phyloP scores from a whole-genome alignment of 2,329 filamentous ascomycete species.

The Colletotrichum navitas region DNA sequence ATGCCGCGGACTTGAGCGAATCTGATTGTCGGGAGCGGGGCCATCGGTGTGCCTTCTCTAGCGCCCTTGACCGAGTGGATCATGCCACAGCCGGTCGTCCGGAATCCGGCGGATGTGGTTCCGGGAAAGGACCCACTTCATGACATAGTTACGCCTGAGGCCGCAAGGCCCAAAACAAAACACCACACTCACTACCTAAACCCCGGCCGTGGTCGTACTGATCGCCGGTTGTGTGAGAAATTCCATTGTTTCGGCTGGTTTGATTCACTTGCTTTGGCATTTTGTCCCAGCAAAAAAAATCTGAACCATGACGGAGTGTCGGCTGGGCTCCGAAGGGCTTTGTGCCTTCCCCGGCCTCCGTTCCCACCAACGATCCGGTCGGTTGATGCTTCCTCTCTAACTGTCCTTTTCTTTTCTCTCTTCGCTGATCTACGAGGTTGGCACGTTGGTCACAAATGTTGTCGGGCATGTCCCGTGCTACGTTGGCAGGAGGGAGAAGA shows the following conservation, averaged over 20 bases:
- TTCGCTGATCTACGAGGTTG: neutral
- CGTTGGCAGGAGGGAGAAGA: neutral
- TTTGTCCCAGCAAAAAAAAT: constrained; percentile 8
- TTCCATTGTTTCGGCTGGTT: constrained; percentile 39
- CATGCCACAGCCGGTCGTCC: constrained; percentile 32
- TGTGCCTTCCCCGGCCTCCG: constrained; percentile 15
- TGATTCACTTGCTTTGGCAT: constrained; percentile 29
- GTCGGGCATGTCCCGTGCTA: constrained; percentile 25
- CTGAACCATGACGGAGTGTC: constrained; percentile 13
- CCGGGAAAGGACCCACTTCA: constrained; percentile 10
- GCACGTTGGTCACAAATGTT: neutral
- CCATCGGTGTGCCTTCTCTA: constrained; percentile 12
- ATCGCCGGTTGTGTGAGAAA: constrained; percentile 33
- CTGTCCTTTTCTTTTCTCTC: neutral
- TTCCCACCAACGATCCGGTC: constrained; percentile 9
- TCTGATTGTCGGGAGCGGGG: constrained; percentile 17
- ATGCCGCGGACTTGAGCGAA: neutral
- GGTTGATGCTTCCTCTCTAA: constrained; percentile 5
- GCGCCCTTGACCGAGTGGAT: constrained; percentile 33
- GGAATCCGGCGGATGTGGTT: constrained; percentile 36
- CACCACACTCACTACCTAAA: neutral
- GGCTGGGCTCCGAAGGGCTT: constrained; percentile 26
- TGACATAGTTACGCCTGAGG: neutral
- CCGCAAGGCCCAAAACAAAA: constrained; percentile 19
- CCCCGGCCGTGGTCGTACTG: constrained; percentile 18